These are phyloP conservation scores for Candida railenensis DNA, from an alignment of 805 yeast species.

Conservation along the genomic window DNA sequence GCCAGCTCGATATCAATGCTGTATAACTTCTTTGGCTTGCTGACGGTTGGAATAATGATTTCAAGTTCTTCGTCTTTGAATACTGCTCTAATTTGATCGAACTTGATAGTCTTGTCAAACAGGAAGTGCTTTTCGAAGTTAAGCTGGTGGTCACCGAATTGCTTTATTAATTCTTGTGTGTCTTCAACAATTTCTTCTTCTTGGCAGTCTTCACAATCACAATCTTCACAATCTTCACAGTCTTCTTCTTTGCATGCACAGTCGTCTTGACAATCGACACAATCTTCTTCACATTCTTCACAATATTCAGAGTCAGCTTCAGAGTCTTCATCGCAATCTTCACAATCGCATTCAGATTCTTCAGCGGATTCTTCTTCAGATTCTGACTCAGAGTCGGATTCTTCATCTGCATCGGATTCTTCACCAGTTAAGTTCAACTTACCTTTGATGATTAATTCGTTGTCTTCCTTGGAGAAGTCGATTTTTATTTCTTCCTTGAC, in stretches of 20 bases:
- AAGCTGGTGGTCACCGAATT: conserved; percentile 39
- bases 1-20: conserved; percentile 10
- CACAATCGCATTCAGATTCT: conserved; percentile 9
- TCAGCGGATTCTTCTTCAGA: conserved; percentile 10
- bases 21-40: conserved; percentile 9
- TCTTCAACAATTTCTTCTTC: conserved; percentile 42
- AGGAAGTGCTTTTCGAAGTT: conserved; percentile 42
- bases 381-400: conserved; percentile 13
- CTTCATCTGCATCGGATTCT: conserved; percentile 20
- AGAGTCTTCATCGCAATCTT: conserved; percentile 13
- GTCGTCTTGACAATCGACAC: conserved; percentile 10
- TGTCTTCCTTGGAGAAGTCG: conserved; percentile 38
- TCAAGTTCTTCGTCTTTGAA: conserved; percentile 42
- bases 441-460: conserved; percentile 41
- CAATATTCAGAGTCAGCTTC: conserved; percentile 5
- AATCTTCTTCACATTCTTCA: conserved; percentile 11
- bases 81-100: conserved; percentile 36
- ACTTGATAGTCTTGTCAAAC: conserved; percentile 38
- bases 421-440: conserved; percentile 32
- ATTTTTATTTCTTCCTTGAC: conserved; percentile 39
- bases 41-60: conserved; percentile 39
- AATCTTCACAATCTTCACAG: conserved; percentile 6
- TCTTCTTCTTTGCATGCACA: conserved; percentile 3
- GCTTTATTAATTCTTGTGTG: conserved; percentile 34
- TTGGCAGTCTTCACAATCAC: conserved; percentile 8